Evolutionary conservation across 306 rosid genomes (phyloP), one percentile per base, ranked within the genome.

Genomic region (Vicia villosa): DNA sequence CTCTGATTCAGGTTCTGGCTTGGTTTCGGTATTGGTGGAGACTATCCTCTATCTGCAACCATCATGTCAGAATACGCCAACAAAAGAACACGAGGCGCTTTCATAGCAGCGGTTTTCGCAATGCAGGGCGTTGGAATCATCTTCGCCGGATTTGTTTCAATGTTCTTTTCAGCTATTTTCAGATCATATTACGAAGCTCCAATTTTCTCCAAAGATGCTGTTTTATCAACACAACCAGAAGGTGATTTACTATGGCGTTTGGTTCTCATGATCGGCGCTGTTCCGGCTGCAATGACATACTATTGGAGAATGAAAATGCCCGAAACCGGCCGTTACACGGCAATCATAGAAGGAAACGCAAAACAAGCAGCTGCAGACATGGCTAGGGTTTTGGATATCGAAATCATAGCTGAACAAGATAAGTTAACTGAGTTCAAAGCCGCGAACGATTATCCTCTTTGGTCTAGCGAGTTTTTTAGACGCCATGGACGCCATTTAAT

Each of bases 301-400:
- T 91, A 88, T 40, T 91, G 96, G 97, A 47, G 96, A 10, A 86
- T 88, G 96, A 88, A 86, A 70, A 89, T 91, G 97, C 97, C 93
- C 0, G 93, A 88, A 55, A 91, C 91, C 0, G 88, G 88, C 4
- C 87, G 96, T 2, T 91, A 91, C 86, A 91, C 89, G 0, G 93
- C 97, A 8, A 10, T 91, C 15, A 72, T 91, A 0, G 91, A 88
- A 85, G 96, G 97, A 0, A 88, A 91, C 10, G 88, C 91, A 0
- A 91, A 86, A 22, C 96, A 88, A 79, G 97, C 96, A 0, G 91
- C 93, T 0, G 73, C 69, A 0, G 88, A 91, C 56, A 91, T 91
- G 97, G 87, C 91, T 0, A 62, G 74, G 6, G 96, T 91, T 11
- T 45, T 91, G 50, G 94, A 91, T 20, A 85, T 91, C 0, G 80